phyloP scores from a whole-genome alignment of 176 grass and related monocot species.

The Carex scoparia region DNA sequence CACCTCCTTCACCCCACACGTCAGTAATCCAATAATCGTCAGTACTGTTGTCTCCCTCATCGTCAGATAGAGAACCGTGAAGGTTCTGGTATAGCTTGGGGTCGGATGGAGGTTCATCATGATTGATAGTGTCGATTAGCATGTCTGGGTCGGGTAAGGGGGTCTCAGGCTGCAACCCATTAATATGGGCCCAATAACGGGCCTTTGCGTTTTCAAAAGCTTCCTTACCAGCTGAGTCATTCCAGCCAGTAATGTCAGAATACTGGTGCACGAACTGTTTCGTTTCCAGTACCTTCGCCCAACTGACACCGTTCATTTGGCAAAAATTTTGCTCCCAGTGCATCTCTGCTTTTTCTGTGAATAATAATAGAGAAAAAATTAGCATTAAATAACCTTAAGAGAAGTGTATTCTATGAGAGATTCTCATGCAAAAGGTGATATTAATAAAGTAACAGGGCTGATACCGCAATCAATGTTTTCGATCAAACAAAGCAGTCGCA shows the following conservation, averaged over 20 bases:
- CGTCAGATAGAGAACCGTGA: constrained; percentile 10
- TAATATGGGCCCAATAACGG: constrained; percentile 35
- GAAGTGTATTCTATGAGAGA: neutral
- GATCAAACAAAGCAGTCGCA: neutral
- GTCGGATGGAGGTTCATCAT: neutral
- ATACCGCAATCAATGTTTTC: neutral
- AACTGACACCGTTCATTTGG: constrained; percentile 20
- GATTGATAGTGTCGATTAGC: constrained; percentile 11
- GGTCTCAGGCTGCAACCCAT: constrained; percentile 4
- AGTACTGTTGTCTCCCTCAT: neutral
- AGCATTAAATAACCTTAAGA: neutral
- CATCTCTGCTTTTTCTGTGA: neutral
- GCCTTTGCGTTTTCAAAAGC: constrained; percentile 37
- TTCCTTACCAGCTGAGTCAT: constrained; percentile 37
- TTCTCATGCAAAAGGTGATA: neutral
- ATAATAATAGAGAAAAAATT: neutral
- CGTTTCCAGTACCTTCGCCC: constrained; percentile 25
- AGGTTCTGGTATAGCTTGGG: constrained; percentile 14
- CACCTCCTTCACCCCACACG: neutral
- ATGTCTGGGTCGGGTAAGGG: constrained; percentile 21
- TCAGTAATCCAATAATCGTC: neutral
- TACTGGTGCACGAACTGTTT: constrained; percentile 5
- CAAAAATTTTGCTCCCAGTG: constrained; percentile 43
- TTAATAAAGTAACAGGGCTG: neutral
- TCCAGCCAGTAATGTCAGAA: constrained; percentile 21